Percentiles rank a stretch among this genome's conserved stretches.
Evolutionary conservation across 2,329 filamentous ascomycete genomes (phyloP).

Genomic region (Beauveria varroae): DNA sequence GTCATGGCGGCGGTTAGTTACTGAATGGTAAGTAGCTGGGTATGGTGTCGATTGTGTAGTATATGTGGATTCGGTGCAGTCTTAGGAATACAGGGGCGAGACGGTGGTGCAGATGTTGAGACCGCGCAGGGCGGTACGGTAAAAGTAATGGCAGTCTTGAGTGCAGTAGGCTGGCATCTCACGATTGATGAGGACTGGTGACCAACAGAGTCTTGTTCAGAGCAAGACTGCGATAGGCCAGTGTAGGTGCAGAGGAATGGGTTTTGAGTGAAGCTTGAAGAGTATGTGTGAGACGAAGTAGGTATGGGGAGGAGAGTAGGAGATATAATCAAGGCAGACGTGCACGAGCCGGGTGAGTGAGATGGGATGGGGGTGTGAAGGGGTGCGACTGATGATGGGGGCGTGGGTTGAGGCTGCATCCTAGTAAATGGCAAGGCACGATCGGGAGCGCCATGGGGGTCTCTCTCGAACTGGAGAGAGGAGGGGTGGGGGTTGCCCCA

Average conservation of each 20-base stretch:
- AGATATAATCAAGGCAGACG: constrained; percentile 2
- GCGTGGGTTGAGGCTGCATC: constrained; percentile 2
- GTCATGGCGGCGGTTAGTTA: constrained; percentile 24
- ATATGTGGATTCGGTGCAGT: background rate
- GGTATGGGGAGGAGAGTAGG: background rate
- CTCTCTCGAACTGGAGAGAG: background rate
- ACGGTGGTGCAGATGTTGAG: constrained; percentile 74
- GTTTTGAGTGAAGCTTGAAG: background rate
- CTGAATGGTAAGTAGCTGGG: constrained; percentile 16
- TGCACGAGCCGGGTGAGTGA: background rate
- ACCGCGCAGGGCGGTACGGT: constrained; percentile 80
- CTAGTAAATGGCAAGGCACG: background rate
- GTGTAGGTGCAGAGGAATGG: background rate
- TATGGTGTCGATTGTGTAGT: background rate
- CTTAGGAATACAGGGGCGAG: constrained; percentile 64
- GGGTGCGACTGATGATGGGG: constrained; percentile 1
- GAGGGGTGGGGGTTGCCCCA: background rate
- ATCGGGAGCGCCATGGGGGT: constrained; percentile 6
- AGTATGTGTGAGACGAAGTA: background rate
- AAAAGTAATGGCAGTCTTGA: constrained; percentile 90
- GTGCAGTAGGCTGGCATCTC: constrained; percentile 73
- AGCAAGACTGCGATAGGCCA: constrained; percentile 5
- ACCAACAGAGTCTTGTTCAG: constrained; percentile 4
- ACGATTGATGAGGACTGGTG: background rate
- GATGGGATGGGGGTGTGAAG: constrained; percentile 5